Conservation (phyloP, 805 yeast species). For the Pichia manshurica region DNA sequence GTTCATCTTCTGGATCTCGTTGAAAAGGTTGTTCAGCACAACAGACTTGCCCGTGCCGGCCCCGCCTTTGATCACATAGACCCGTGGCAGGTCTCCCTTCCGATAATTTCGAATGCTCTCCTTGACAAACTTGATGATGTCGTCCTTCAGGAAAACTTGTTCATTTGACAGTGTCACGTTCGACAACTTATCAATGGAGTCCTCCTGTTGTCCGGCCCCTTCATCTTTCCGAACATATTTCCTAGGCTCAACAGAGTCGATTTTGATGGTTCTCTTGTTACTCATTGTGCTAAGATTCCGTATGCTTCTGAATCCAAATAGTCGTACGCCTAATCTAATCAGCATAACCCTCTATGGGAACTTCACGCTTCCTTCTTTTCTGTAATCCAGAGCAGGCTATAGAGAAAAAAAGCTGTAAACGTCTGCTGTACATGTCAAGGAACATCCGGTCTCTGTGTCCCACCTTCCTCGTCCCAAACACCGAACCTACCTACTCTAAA, state of each 20-base stretch:
- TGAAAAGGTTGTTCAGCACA: conserved; percentile 37
- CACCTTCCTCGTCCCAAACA: background rate
- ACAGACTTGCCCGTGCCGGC: conserved; percentile 47
- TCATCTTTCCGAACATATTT: background rate
- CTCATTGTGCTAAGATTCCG: background rate
- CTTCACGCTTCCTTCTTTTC: too few relatives aligned
- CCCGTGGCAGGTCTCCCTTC: conserved; percentile 20
- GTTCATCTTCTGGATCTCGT: conserved; percentile 34
- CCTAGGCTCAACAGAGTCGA: conserved; percentile 5
- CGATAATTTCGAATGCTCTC: conserved; percentile 18
- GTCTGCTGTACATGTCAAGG: too few relatives aligned
- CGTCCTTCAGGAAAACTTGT: conserved; percentile 29
- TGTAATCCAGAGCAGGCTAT: too few relatives aligned
- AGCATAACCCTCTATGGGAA: too few relatives aligned
- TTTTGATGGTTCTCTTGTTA: conserved; percentile 2
- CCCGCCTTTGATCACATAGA: conserved; percentile 41
- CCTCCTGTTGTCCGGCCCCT: conserved; percentile 2
- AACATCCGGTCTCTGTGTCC: too few relatives aligned
- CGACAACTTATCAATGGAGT: conserved; percentile 35
- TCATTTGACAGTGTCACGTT: conserved; percentile 34
- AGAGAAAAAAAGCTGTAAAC: too few relatives aligned
- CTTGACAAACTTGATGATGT: conserved; percentile 29
- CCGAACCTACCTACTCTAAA: too few relatives aligned
- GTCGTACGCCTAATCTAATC: too few relatives aligned
- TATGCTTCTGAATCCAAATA: too few relatives aligned